Percentiles rank a stretch among this genome's conserved stretches.
Conservation (phyloP, 129 eudicot genomes). For the Artemisia tridentata region DNA sequence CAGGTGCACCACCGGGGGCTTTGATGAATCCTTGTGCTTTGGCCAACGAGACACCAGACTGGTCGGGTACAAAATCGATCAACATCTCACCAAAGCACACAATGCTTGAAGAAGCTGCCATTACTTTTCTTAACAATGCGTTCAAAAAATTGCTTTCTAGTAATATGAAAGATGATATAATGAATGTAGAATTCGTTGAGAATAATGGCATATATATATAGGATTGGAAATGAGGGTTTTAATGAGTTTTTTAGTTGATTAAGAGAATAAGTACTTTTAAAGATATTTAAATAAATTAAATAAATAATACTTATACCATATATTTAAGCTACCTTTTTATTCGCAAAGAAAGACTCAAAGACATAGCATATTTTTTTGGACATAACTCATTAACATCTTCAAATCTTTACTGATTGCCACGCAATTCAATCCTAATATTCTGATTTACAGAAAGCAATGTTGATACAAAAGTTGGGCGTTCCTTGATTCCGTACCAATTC, state of each 20-base stretch:
- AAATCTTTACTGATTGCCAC: too few relatives aligned
- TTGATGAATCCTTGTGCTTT: conserved; percentile 69
- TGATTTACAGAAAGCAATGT: too few relatives aligned
- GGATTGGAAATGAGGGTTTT: conserved; percentile 20
- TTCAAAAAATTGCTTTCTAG: conserved; percentile 2
- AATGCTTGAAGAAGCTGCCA: conserved; percentile 40
- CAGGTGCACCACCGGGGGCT: conserved; percentile 93
- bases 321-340: too few relatives aligned
- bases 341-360: too few relatives aligned
- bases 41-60: conserved; percentile 65
- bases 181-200: background rate
- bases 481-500: too few relatives aligned
- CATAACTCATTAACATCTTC: too few relatives aligned
- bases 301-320: too few relatives aligned
- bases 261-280: too few relatives aligned
- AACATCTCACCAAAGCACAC: conserved; percentile 83
- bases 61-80: conserved; percentile 71
- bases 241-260: conserved; percentile 13
- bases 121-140: background rate
- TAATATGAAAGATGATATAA: background rate
- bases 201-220: conserved; percentile 6
- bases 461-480: too few relatives aligned
- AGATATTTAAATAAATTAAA: too few relatives aligned
- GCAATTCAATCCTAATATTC: too few relatives aligned
- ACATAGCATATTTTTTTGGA: too few relatives aligned